Evolutionary conservation across 768 basidiomycete species (phyloP).

Genomic region (Collybiopsis luxurians): DNA sequence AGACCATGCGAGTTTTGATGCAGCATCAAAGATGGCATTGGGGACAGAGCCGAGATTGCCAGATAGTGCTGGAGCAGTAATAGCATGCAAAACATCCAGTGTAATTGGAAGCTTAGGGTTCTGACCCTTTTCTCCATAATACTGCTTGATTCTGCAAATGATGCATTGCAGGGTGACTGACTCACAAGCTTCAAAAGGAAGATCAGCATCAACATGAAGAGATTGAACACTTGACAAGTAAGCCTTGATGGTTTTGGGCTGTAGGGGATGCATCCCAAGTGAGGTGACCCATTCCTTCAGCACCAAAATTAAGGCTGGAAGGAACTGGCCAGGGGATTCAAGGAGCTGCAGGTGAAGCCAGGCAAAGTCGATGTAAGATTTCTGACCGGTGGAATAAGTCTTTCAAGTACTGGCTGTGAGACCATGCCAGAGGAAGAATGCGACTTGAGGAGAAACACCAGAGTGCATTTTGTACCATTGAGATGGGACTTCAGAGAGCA

Average conservation of each 20-base stretch:
- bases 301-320: not conserved
- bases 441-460: slow-evolving; percentile 10
- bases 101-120: slow-evolving; percentile 25
- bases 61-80: not conserved
- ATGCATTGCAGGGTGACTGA: slow-evolving; percentile 25
- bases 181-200: slow-evolving; percentile 21
- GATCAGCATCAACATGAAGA: slow-evolving; percentile 27
- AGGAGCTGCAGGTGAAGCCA: slow-evolving; percentile 6
- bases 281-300: slow-evolving; percentile 12
- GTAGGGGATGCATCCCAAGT: slow-evolving; percentile 7
- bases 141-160: slow-evolving; percentile 30
- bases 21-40: slow-evolving; percentile 11
- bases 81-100: not conserved
- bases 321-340: slow-evolving; percentile 6
- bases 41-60: not conserved
- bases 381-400: slow-evolving; percentile 28
- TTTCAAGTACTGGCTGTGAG: slow-evolving; percentile 25
- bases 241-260: slow-evolving; percentile 11
- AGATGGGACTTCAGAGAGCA: slow-evolving; percentile 9
- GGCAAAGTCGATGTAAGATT: slow-evolving; percentile 25
- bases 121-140: slow-evolving; percentile 22
- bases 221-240: slow-evolving; percentile 23
- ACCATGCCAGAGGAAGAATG: slow-evolving; percentile 27
- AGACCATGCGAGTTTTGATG: slow-evolving; percentile 13
- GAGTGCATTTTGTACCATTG: slow-evolving; percentile 16